Base-by-base conservation (phyloP, 2,329 filamentous ascomycete genomes). In the Ophiocordyceps polyrhachis-furcata region DNA sequence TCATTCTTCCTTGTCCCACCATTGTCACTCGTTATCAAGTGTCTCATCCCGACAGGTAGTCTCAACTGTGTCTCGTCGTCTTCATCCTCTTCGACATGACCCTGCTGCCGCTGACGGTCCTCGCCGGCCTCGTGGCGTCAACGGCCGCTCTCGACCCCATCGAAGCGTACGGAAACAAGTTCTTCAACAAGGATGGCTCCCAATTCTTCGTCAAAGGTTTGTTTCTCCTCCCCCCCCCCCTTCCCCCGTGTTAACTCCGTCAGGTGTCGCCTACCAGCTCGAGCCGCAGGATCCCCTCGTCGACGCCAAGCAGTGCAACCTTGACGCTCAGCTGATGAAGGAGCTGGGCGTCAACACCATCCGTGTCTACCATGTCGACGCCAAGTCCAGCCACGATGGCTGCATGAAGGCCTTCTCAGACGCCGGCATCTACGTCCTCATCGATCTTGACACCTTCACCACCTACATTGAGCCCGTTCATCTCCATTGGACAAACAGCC, bases 311-410 rank as follows among this genome's bases (percentile, higher is more conserved):
- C 87, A 93, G 66, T 93, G 85, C 66, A 61, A 71, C 53, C 75
- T 77, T 52, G 87, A 94, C 64, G 79, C 80, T 40, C 59, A 66
- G 15, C 69, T 88, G 56, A 93, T 93, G 83, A 73, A 83, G 59
- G 75, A 78, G 17, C 68, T 94, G 45, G 85, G 84, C 49, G 76
- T 82, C 58, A 93, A 93, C 59, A 72, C 81, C 28, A 86, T 93
- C 55, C 83, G 87, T 46, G 82, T 91, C 47, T 94, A 94, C 62
- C 85, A 93, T 56, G 84, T 94, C 49, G 80, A 93, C 54, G 66
- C 83, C 2, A 59, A 63, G 3, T 75, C 65, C 29, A 67, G 89
- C 58, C 88, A 94, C 61, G 69, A 74, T 47, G 79, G 71, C 19
- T 94, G 86, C 65, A 93, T 94, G 84, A 69, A 69, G 45, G 79